Evolutionary conservation across 2,329 filamentous ascomycete genomes (phyloP), one percentile per base, ranked within the genome.

Genomic region (Fusarium continuum): DNA sequence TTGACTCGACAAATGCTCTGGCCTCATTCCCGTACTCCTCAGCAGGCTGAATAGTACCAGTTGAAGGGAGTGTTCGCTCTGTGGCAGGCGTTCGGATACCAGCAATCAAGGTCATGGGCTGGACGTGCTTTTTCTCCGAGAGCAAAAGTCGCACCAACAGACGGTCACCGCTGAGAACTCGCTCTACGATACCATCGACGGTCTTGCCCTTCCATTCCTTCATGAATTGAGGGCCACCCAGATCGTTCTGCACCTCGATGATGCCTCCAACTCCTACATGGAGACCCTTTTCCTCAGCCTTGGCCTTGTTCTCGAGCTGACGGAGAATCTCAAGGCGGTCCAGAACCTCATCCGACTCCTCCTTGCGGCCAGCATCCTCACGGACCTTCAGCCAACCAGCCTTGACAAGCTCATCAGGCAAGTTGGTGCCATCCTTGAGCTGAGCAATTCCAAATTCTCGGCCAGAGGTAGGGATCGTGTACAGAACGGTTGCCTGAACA

Each of bases 301-400:
- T 92, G 56, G 95, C 95, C 68, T 90, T 85, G 36, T 85, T 82
- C 77, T 98, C 93, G 28, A 94, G 80, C 41, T 83, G 83, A 68
- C 92, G 89, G 59, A 99, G 85, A 70, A 87, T 89, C 70, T 96
- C 90, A 20, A 99, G 82, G 58, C 90, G 85, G 64, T 88, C 79
- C 23, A 85, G 82, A 8, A 89, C 83, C 46, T 93, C 89, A 55
- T 95, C 91, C 3, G 89, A 88, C 56, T 97, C 93, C 67, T 97
- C 93, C 74, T 94, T 95, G 66, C 90, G 89, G 61, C 93, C 93
- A 56, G 94, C 93, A 77, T 99, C 95, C 72, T 99, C 95, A 64
- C 95, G 88, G 58, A 99, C 85, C 79, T 95, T 96, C 64, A 93
- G 81, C 93, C 93, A 97, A 67, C 95, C 95, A 71, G 93, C 91